Percentiles rank a stretch among this genome's conserved stretches.
phyloP scores from a whole-genome alignment of 2,329 filamentous ascomycete genomes.

The Fulvia fulva region DNA sequence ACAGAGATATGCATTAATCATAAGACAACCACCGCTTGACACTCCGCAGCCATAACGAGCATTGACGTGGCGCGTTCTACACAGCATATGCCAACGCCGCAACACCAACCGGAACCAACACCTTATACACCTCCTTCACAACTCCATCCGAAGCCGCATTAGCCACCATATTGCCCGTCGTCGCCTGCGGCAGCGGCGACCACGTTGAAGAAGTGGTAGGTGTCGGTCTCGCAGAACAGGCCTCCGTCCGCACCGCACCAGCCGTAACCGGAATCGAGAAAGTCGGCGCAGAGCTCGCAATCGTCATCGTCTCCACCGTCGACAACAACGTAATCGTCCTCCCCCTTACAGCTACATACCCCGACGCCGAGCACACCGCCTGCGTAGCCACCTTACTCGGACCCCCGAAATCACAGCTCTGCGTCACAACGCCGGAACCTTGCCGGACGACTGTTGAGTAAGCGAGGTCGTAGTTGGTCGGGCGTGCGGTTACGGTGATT shows the following conservation, averaged over 20 bases:
- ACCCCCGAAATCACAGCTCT: neutral
- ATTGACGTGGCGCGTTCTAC: too few relatives aligned
- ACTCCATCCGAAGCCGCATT: neutral
- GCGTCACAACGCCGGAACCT: neutral
- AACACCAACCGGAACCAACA: neutral
- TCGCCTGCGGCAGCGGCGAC: neutral
- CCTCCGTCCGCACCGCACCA: neutral
- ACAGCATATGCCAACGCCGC: neutral
- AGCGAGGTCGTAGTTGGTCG: neutral
- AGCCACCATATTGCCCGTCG: neutral
- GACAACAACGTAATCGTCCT: neutral
- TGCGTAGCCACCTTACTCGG: neutral
- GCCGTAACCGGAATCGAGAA: neutral
- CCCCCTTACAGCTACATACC: neutral
- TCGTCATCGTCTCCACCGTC: neutral
- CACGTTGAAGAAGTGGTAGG: neutral
- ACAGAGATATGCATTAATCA: too few relatives aligned
- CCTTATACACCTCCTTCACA: neutral
- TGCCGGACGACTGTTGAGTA: neutral
- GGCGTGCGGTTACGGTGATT: neutral
- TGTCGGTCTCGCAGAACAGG: neutral
- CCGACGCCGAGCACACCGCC: neutral
- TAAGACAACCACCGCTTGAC: too few relatives aligned
- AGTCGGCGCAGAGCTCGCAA: neutral
- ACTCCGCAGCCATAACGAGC: too few relatives aligned